A percentile compares a stretch with the other conserved stretches of the same genome.
These are phyloP conservation scores for Parathielavia appendiculata DNA, from an alignment of 495 filamentous ascomycete species.

Conservation along the genomic window DNA sequence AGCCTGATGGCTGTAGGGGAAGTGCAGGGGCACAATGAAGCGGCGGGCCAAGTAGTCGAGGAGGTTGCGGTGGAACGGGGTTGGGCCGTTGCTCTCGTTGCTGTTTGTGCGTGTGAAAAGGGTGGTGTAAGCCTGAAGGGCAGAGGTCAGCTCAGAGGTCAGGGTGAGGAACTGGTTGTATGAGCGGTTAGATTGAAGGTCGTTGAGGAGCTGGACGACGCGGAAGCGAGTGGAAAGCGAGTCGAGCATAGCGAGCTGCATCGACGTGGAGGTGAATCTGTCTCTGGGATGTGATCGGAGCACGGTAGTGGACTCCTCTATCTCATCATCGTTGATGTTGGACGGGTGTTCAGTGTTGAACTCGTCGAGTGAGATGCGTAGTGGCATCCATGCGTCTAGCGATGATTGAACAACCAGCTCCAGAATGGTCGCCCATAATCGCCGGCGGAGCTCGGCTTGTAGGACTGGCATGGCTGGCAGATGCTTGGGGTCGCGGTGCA, in stretches of 20 bases:
- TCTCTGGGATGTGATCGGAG: slow-evolving; percentile 32
- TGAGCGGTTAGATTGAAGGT: neutral
- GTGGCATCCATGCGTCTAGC: slow-evolving; percentile 51
- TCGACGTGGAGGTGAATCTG: slow-evolving; percentile 46
- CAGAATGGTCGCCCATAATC: slow-evolving; percentile 59
- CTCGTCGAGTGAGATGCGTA: slow-evolving; percentile 45
- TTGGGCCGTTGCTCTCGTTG: neutral
- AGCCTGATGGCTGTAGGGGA: slow-evolving; percentile 8
- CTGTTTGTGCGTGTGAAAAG: neutral
- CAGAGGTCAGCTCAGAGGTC: neutral
- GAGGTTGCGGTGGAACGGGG: slow-evolving; percentile 2
- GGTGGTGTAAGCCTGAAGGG: neutral
- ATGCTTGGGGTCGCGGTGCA: slow-evolving; percentile 55
- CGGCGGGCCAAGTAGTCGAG: slow-evolving; percentile 6
- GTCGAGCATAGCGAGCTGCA: slow-evolving; percentile 47
- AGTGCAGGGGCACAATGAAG: slow-evolving; percentile 4
- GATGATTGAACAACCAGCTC: slow-evolving; percentile 55
- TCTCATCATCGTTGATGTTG: slow-evolving; percentile 55
- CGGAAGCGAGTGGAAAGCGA: slow-evolving; percentile 45
- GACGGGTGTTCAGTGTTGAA: slow-evolving; percentile 52
- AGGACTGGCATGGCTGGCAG: slow-evolving; percentile 44
- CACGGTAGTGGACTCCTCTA: slow-evolving; percentile 40
- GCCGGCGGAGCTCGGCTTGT: slow-evolving; percentile 52
- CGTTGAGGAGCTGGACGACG: slow-evolving; percentile 7
- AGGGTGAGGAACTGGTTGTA: neutral